Percentiles rank a stretch among this genome's conserved stretches.
These are phyloP conservation scores for Prototheca wickerhamii DNA, from an alignment of 163 green algal species.

Conservation along the genomic window DNA sequence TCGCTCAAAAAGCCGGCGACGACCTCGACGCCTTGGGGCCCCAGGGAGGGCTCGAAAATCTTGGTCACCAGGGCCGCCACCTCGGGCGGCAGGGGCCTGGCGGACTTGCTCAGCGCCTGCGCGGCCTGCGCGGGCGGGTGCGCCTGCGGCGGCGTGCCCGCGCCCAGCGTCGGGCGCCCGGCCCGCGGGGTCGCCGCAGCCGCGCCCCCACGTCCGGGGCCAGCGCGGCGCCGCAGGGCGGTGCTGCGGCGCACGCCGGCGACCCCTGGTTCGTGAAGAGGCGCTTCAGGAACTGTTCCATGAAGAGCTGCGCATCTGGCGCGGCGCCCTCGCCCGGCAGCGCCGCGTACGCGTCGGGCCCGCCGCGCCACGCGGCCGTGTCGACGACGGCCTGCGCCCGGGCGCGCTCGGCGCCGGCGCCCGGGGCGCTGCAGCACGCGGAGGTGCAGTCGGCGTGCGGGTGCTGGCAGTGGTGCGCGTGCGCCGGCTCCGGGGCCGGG, in stretches of 20 bases:
- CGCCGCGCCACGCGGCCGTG: background rate
- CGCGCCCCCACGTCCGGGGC: too few species aligned
- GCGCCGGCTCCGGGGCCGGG: background rate
- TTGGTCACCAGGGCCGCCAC: background rate
- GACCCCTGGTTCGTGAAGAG: too few species aligned
- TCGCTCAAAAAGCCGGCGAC: background rate
- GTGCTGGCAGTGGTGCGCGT: constrained; percentile 18
- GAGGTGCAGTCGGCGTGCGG: constrained; percentile 22
- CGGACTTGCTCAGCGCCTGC: too few species aligned
- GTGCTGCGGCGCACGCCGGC: too few species aligned
- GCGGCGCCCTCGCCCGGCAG: too few species aligned
- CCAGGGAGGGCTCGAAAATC: background rate
- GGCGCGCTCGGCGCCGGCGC: background rate
- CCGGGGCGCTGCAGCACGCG: constrained; percentile 19
- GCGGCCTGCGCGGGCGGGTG: too few species aligned
- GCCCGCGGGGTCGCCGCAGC: too few species aligned
- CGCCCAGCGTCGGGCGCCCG: too few species aligned
- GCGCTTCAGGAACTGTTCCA: too few species aligned
- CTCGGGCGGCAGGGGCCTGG: background rate
- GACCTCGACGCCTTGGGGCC: background rate
- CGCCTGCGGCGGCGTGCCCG: too few species aligned
- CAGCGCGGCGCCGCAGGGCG: too few species aligned
- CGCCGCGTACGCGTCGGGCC: background rate
- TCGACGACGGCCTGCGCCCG: background rate
- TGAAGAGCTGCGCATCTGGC: too few species aligned